A percentile compares a stretch with the other conserved stretches of the same genome.
These are phyloP conservation scores for Salix dunnii DNA, from an alignment of 345 rosid genomes.

Conservation along the genomic window DNA sequence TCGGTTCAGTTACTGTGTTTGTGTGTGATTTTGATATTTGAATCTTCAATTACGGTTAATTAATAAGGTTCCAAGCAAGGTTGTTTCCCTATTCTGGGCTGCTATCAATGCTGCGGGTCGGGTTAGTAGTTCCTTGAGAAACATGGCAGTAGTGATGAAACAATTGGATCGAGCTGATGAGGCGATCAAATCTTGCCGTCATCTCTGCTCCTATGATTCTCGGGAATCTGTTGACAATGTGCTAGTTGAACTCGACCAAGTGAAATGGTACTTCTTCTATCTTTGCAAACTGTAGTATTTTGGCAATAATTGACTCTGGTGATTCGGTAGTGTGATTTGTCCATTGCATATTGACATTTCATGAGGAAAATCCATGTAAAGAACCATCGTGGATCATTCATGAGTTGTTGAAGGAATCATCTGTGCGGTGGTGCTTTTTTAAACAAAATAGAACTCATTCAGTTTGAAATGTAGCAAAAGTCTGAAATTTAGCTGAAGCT, in stretches of 20 bases:
- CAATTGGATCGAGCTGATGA: conserved; percentile 64
- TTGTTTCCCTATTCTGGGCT: conserved; percentile 71
- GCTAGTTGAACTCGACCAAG: conserved; percentile 72
- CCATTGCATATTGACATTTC: neutral
- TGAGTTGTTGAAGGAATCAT: neutral
- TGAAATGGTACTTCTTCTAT: conserved; percentile 7
- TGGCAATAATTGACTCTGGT: neutral
- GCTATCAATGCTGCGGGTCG: conserved; percentile 73
- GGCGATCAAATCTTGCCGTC: conserved; percentile 71
- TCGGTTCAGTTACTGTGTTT: neutral
- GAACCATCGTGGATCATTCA: neutral
- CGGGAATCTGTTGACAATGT: conserved; percentile 75
- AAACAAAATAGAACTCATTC: neutral
- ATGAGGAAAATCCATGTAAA: neutral
- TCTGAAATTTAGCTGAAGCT: neutral
- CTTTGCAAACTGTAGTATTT: neutral
- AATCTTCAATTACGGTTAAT: conserved; percentile 37
- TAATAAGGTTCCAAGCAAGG: conserved; percentile 57
- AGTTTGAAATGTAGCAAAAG: neutral
- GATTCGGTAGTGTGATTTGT: neutral
- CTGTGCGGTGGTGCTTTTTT: neutral
- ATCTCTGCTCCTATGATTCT: conserved; percentile 63
- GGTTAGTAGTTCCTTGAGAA: conserved; percentile 67
- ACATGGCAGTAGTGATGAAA: conserved; percentile 78
- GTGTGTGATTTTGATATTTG: conserved; percentile 5